Conservation (phyloP, 495 filamentous ascomycete species). For the Xylaria flabelliformis region DNA sequence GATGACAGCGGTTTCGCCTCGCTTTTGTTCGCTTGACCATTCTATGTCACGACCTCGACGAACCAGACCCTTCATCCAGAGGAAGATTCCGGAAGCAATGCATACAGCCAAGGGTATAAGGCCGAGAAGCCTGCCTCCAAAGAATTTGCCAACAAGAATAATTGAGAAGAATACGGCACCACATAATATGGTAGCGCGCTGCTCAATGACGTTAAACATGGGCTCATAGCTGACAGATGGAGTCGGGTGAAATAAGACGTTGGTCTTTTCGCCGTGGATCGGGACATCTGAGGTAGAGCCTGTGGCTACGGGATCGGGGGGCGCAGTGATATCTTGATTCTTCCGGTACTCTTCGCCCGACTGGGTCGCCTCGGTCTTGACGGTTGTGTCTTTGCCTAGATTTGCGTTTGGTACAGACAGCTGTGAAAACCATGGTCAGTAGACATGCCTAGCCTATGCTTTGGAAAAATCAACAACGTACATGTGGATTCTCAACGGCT, state of each 20-base stretch:
- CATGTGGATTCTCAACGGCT: constrained; percentile 69
- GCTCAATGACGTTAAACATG: constrained; percentile 79
- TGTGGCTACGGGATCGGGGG: constrained; percentile 81
- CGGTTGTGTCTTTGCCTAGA: constrained; percentile 70
- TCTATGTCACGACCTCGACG: constrained; percentile 81
- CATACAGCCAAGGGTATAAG: constrained; percentile 73
- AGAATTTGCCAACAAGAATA: constrained; percentile 76
- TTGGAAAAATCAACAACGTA: constrained; percentile 42
- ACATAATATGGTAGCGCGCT: constrained; percentile 69
- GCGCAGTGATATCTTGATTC: constrained; percentile 88
- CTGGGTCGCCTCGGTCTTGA: constrained; percentile 64
- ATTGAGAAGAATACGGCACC: constrained; percentile 72
- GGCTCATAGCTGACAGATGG: constrained; percentile 85
- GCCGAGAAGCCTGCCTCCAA: constrained; percentile 77
- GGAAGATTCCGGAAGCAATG: constrained; percentile 74
- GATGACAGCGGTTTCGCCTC: constrained; percentile 79
- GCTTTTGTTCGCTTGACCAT: constrained; percentile 84
- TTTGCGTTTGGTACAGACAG: constrained; percentile 92
- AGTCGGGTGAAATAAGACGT: constrained; percentile 94
- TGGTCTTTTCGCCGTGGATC: constrained; percentile 94
- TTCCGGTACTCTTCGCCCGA: constrained; percentile 76
- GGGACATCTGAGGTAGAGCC: constrained; percentile 90
- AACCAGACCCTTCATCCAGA: constrained; percentile 89
- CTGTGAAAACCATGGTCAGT: constrained; percentile 45
- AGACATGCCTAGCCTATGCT: constrained; percentile 2